A percentile compares a stretch with the other conserved stretches of the same genome.
Evolutionary conservation across 495 filamentous ascomycete species (phyloP).

Genomic region (Hypoxylon fragiforme): DNA sequence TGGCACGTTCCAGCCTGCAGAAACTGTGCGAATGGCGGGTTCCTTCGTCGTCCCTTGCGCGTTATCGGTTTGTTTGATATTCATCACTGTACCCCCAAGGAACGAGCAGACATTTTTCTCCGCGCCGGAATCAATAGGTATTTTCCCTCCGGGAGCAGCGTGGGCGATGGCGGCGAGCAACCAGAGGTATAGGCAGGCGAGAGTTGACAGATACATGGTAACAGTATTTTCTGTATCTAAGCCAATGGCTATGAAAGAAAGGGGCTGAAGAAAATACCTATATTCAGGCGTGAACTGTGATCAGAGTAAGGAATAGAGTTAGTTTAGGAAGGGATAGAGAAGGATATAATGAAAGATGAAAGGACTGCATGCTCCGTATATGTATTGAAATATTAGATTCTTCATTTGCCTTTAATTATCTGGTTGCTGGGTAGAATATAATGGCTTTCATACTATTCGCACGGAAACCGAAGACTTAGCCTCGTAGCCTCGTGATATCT

Average conservation of each 20-base stretch:
- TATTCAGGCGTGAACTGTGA: not conserved
- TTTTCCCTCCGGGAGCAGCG: not conserved
- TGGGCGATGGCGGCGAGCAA: not conserved
- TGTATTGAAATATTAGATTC: too few relatives aligned
- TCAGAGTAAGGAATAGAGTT: too few relatives aligned
- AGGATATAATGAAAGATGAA: too few relatives aligned
- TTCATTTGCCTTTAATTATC: too few relatives aligned
- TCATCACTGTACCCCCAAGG: slow-evolving; percentile 2
- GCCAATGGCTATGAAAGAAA: not conserved
- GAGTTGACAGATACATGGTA: not conserved
- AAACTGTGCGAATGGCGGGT: slow-evolving; percentile 8
- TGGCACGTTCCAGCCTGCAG: slow-evolving; percentile 12
- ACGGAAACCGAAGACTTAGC: too few relatives aligned
- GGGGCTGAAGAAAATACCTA: not conserved
- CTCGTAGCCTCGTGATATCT: too few relatives aligned
- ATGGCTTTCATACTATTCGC: too few relatives aligned
- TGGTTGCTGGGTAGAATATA: too few relatives aligned
- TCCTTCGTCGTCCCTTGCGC: not conserved
- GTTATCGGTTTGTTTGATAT: not conserved
- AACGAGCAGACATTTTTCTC: not conserved
- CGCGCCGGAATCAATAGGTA: not conserved
- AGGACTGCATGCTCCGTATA: too few relatives aligned
- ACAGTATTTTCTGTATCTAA: not conserved
- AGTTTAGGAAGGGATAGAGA: too few relatives aligned
- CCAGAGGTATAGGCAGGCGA: not conserved